Percentiles rank a stretch among this genome's conserved stretches.
These are phyloP conservation scores for Coprinopsis sp. DNA, from an alignment of 768 basidiomycete species.

Conservation along the genomic window DNA sequence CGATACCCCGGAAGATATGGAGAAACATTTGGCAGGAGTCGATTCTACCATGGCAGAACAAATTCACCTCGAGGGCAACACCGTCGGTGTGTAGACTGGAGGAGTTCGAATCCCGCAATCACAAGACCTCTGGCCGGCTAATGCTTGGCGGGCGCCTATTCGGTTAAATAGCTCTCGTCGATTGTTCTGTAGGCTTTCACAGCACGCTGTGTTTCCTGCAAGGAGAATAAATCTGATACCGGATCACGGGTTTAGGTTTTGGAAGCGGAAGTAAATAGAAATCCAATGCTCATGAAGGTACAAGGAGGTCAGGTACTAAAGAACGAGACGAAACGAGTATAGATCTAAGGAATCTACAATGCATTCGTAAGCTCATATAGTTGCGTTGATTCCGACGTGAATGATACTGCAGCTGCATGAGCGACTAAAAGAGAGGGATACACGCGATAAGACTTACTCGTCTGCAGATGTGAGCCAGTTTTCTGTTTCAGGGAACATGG, in stretches of 20 bases:
- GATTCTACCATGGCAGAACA: constrained; percentile 72
- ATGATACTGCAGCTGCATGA: constrained; percentile 53
- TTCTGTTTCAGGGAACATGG: constrained; percentile 60
- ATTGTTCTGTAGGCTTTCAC: too few relatives aligned
- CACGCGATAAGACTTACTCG: constrained; percentile 45
- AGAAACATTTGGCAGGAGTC: constrained; percentile 62
- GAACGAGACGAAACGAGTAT: too few relatives aligned
- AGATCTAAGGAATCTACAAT: too few relatives aligned
- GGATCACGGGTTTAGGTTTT: not conserved
- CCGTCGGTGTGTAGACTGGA: constrained; percentile 89
- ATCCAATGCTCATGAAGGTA: not conserved
- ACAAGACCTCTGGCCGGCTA: too few relatives aligned
- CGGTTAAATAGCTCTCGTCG: too few relatives aligned
- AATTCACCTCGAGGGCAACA: constrained; percentile 92
- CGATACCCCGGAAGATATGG: constrained; percentile 67
- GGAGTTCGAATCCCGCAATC: too few relatives aligned
- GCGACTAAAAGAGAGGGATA: constrained; percentile 14
- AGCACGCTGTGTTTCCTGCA: too few relatives aligned
- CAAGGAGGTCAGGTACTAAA: too few relatives aligned
- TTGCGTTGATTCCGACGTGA: constrained; percentile 52
- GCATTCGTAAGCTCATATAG: constrained; percentile 33
- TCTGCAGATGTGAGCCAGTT: constrained; percentile 56
- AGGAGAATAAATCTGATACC: not conserved
- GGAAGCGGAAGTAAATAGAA: not conserved
- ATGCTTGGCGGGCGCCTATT: too few relatives aligned